These are phyloP conservation scores for Phytophthora ohioensis DNA, from an alignment of 352 stramenopile species.

Conservation along the genomic window DNA sequence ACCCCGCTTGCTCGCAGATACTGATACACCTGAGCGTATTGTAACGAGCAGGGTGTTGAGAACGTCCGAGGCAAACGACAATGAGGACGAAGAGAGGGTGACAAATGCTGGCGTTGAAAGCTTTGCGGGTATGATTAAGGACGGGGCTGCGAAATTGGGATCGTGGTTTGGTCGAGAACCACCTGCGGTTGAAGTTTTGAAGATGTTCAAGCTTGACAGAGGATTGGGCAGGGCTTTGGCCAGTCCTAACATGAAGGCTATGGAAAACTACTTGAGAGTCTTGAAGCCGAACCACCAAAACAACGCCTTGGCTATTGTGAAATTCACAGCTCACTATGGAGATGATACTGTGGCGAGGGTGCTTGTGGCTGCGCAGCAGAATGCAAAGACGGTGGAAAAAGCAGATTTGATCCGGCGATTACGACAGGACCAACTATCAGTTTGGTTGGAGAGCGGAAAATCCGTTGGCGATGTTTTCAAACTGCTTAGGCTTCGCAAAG, in stretches of 20 bases:
- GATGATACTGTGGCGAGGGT: constrained; percentile 3
- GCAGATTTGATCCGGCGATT: neutral
- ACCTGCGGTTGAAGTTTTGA: too few species aligned
- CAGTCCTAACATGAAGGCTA: constrained; percentile 2
- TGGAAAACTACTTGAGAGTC: constrained; percentile 6
- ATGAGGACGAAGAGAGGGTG: too few species aligned
- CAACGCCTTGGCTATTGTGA: neutral
- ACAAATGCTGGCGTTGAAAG: too few species aligned
- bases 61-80: too few species aligned
- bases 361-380: neutral
- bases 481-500: neutral
- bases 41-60: too few species aligned
- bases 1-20: too few species aligned
- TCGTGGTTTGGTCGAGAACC: too few species aligned
- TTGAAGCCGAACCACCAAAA: constrained; percentile 1
- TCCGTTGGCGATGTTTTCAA: neutral
- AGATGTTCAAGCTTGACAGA: too few species aligned
- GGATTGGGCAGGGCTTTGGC: too few species aligned
- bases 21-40: too few species aligned
- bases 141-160: too few species aligned
- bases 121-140: too few species aligned
- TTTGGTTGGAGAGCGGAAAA: neutral
- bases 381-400: neutral
- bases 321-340: neutral
- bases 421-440: neutral